Percentiles rank a stretch among this genome's conserved stretches.
These are phyloP conservation scores for Ophiostoma montium DNA, from an alignment of 2,329 filamentous ascomycete genomes.

Conservation along the genomic window DNA sequence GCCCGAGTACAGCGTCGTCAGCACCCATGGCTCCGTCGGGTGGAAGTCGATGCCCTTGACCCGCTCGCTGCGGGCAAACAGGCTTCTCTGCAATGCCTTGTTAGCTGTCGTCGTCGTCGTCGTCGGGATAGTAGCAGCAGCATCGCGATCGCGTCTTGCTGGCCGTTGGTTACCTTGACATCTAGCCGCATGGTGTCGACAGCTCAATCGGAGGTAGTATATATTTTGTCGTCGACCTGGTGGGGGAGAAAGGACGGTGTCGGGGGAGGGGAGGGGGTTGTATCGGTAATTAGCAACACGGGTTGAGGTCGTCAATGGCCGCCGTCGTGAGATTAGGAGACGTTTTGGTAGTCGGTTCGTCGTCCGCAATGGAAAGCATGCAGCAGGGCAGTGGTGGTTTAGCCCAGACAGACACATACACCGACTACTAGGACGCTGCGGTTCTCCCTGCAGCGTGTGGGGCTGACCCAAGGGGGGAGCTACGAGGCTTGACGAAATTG, in stretches of 20 bases:
- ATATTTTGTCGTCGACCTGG: not conserved
- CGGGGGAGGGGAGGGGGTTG: not conserved
- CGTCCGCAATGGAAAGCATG: not conserved
- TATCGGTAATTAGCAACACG: not conserved
- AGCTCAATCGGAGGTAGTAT: not conserved
- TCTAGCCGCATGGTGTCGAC: conserved; percentile 15
- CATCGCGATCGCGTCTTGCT: not conserved
- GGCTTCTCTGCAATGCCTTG: conserved; percentile 10
- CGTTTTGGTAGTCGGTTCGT: not conserved
- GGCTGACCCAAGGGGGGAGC: conserved; percentile 2
- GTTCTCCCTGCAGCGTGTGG: not conserved
- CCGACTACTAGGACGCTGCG: not conserved
- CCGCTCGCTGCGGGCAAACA: conserved; percentile 15
- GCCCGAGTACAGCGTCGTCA: conserved; percentile 93
- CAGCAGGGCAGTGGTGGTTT: not conserved
- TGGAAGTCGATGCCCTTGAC: conserved; percentile 16
- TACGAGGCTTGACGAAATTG: conserved; percentile 2
- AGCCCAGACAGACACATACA: not conserved
- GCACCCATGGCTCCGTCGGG: conserved; percentile 15
- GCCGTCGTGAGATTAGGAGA: too few relatives aligned
- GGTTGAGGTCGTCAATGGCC: not conserved
- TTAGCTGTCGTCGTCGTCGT: not conserved
- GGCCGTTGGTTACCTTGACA: conserved; percentile 13
- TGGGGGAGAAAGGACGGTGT: not conserved
- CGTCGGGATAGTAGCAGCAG: not conserved